These are phyloP conservation scores for Forsythia suspensa DNA, from an alignment of 257 asterid species.

Conservation along the genomic window DNA sequence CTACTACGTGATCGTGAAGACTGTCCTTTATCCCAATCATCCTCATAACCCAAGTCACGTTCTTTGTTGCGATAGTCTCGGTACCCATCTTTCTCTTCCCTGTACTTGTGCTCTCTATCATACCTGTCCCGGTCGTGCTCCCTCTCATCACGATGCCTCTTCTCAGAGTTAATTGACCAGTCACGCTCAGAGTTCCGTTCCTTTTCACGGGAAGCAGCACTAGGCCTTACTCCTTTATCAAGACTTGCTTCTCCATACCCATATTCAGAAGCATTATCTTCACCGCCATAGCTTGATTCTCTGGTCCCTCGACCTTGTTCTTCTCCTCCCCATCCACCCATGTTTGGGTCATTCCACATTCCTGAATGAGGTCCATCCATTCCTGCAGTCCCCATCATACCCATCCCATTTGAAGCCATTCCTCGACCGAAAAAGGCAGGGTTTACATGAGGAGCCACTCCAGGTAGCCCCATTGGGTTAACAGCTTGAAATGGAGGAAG, in stretches of 20 bases:
- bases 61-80: slow-evolving; percentile 20
- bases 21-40: slow-evolving; percentile 40
- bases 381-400: slow-evolving; percentile 50
- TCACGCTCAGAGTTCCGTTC: slow-evolving; percentile 51
- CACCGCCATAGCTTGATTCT: slow-evolving; percentile 59
- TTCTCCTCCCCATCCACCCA: slow-evolving; percentile 57
- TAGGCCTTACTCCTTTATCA: slow-evolving; percentile 45
- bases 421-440: slow-evolving; percentile 65
- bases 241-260: slow-evolving; percentile 53
- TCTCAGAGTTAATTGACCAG: slow-evolving; percentile 51
- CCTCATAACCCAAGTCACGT: slow-evolving; percentile 20
- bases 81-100: slow-evolving; percentile 34
- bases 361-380: slow-evolving; percentile 55
- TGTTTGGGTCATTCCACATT: slow-evolving; percentile 50
- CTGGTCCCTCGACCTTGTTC: slow-evolving; percentile 51
- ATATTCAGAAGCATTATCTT: slow-evolving; percentile 53
- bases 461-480: slow-evolving; percentile 50
- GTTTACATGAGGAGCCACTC: slow-evolving; percentile 62
- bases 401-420: slow-evolving; percentile 50
- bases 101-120: slow-evolving; percentile 46
- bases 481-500: slow-evolving; percentile 48
- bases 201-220: slow-evolving; percentile 46
- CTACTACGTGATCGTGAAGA: slow-evolving; percentile 55
- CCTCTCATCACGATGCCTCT: slow-evolving; percentile 49
- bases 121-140: slow-evolving; percentile 43